Evolutionary conservation across 2,329 filamentous ascomycete species (phyloP).

Genomic region (Hymenotorrendiella dingleyae): DNA sequence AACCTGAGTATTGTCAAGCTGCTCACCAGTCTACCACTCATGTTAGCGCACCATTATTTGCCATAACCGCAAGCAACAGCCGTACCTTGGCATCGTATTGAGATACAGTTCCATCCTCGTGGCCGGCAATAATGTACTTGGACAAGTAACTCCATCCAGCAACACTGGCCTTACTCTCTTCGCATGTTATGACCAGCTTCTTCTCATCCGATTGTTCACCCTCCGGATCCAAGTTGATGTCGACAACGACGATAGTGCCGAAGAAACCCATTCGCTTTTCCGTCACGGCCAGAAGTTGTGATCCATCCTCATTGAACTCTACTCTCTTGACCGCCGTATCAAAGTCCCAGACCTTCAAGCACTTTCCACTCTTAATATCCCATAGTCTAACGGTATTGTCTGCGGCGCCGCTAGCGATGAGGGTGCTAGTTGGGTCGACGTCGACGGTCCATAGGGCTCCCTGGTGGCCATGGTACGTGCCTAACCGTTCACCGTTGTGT

Average conservation of each 20-base stretch:
- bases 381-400: conserved; percentile 98
- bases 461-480: conserved; percentile 94
- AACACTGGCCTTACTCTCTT: conserved; percentile 94
- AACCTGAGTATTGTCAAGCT: conserved; percentile 71
- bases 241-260: conserved; percentile 87
- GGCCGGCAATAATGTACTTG: conserved; percentile 95
- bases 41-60: conserved; percentile 13
- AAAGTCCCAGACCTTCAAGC: conserved; percentile 97
- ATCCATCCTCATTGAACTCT: conserved; percentile 94
- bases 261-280: conserved; percentile 98
- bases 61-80: background rate
- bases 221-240: conserved; percentile 77
- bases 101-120: conserved; percentile 91
- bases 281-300: conserved; percentile 84
- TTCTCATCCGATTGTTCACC: conserved; percentile 82
- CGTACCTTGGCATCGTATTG: conserved; percentile 83
- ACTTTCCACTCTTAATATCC: conserved; percentile 89
- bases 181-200: conserved; percentile 80
- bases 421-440: conserved; percentile 82
- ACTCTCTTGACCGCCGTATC: conserved; percentile 95
- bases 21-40: conserved; percentile 61
- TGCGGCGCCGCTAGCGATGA: conserved; percentile 91
- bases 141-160: conserved; percentile 92
- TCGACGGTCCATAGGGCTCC: conserved; percentile 99
- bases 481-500: conserved; percentile 95